Base-by-base conservation (phyloP, 1,284 basidiomycete genomes). In the Ustilago tritici region DNA sequence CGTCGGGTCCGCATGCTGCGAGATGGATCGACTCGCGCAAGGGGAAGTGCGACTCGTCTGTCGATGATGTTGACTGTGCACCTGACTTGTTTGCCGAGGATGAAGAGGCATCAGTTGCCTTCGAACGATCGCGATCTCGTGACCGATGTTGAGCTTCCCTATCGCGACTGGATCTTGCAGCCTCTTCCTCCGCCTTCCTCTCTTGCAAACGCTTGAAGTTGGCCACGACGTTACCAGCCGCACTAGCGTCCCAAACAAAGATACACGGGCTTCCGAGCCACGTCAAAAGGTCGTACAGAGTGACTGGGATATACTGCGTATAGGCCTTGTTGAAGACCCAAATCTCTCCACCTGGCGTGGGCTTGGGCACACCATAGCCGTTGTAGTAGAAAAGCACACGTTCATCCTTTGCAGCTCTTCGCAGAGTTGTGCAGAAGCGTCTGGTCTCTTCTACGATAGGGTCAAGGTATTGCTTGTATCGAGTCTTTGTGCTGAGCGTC, bases 291-390 rank as follows among this genome's bases (percentile, higher is more conserved):
- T 98, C 95, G 86, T 93, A 93, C 53, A 98, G 88, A 8, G 94
- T 95, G 28, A 99, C 93, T 0, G 96, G 96, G 66, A 99, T 98
- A 86, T 99, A 99, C 87, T 99, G 97, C 0, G 97, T 98, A 87
- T 99, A 99, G 75, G 92, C 94, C 84, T 92, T 91, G 87, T 99
- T 99, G 89, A 99, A 99, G 66, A 97, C 96, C 96, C 96, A 99
- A 62, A 99, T 91, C 87, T 99, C 97, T 31, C 97, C 96, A 72
- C 94, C 95, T 0, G 93, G 90, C 0, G 97, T 99, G 3, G 96
- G 97, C 83, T 95, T 96, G 1, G 97, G 96, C 15, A 99, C 96
- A 38, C 96, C 96, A 79, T 98, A 97, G 3, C 96, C 97, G 82
- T 99, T 99, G 88, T 99, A 99, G 88, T 99, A 95, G 87, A 98